phyloP scores from a whole-genome alignment of 495 filamentous ascomycete species.

The Zalerion maritima region DNA sequence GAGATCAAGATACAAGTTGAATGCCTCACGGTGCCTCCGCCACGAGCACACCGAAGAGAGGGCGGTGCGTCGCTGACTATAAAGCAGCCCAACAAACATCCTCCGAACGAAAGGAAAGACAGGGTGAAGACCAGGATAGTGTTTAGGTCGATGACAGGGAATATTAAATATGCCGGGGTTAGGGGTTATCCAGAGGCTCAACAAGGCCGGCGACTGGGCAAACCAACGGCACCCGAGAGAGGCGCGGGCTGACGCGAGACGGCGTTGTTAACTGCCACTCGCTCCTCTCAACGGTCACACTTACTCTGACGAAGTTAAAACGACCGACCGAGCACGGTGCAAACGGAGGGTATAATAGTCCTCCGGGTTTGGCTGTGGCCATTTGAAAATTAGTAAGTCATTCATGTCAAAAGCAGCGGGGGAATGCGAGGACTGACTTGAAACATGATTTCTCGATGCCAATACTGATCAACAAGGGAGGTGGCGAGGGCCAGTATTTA shows the following conservation, averaged over 20 bases:
- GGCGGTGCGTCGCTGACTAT: neutral
- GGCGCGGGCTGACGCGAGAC: neutral
- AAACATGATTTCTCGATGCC: constrained; percentile 9
- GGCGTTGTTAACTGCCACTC: constrained; percentile 1
- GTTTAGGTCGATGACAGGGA: neutral
- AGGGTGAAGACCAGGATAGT: neutral
- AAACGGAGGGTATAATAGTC: constrained; percentile 48
- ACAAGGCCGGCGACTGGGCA: too few relatives aligned
- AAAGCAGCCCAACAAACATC: neutral
- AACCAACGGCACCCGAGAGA: too few relatives aligned
- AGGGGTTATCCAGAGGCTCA: too few relatives aligned
- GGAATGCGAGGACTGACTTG: constrained; percentile 8
- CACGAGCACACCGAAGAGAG: too few relatives aligned
- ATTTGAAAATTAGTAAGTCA: too few relatives aligned
- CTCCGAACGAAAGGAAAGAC: neutral
- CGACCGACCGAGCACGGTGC: constrained; percentile 72
- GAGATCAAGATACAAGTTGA: too few relatives aligned
- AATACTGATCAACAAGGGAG: too few relatives aligned
- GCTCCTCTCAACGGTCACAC: constrained; percentile 10
- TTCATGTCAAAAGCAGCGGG: too few relatives aligned
- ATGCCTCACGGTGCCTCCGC: too few relatives aligned
- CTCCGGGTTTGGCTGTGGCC: constrained; percentile 34
- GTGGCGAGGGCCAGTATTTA: too few relatives aligned
- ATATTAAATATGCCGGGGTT: too few relatives aligned
- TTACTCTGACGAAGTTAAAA: constrained; percentile 63